Conservation (phyloP, 371 early-diverging fungal genomes). For the Mortierella sp. region DNA sequence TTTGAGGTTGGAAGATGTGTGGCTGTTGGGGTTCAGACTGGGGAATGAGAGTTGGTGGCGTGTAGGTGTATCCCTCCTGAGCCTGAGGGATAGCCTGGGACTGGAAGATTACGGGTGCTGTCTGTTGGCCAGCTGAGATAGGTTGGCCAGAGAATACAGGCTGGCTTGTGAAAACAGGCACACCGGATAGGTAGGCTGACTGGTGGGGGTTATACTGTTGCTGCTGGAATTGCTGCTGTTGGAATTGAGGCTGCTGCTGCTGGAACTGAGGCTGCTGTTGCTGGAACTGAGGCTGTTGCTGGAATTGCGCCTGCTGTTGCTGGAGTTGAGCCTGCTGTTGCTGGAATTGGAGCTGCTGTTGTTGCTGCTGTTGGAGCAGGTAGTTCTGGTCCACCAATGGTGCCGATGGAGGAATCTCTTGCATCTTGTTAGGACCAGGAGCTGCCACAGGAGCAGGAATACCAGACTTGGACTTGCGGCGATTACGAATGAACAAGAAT, state of each 20-base stretch:
- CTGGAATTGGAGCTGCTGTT: not conserved
- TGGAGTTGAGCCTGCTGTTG: conserved; percentile 4
- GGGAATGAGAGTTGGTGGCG: conserved; percentile 24
- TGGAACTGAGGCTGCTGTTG: conserved; percentile 3
- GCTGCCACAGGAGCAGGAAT: no score
- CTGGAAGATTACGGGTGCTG: conserved; percentile 29
- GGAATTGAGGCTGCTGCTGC: not conserved
- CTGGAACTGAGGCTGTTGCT: not conserved
- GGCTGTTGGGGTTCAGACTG: conserved; percentile 11
- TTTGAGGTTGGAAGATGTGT: conserved; percentile 37
- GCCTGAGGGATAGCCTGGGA: conserved; percentile 11
- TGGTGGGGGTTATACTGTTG: conserved; percentile 9
- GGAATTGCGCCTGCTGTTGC: not conserved
- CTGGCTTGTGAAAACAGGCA: no score
- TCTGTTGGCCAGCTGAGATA: conserved; percentile 1
- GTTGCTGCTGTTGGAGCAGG: conserved; percentile 6
- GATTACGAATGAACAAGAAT: conserved; percentile 33
- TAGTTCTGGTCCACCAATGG: conserved; percentile 16
- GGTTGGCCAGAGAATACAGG: conserved; percentile 3
- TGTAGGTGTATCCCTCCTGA: conserved; percentile 24
- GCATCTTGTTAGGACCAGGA: not conserved
- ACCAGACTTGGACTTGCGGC: conserved; percentile 9
- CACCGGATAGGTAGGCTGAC: not conserved
- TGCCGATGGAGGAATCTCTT: not conserved
- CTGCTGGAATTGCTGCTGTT: conserved; percentile 3